Percentiles rank a stretch among this genome's conserved stretches.
phyloP scores from a whole-genome alignment of 768 basidiomycete genomes.

The Tulasnella sp. region DNA sequence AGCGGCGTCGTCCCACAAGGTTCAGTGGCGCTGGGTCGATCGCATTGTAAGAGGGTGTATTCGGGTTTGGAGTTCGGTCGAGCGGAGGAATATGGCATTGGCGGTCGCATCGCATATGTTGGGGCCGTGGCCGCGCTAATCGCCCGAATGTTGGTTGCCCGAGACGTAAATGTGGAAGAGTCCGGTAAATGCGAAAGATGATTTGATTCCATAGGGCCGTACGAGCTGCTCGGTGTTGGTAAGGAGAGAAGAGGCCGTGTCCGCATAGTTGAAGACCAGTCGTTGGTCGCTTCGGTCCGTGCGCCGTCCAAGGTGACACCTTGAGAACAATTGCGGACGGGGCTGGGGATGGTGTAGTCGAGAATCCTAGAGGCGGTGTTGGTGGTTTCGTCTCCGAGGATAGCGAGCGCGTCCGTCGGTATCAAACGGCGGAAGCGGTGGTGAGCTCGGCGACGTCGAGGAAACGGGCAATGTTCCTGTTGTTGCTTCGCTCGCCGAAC shows the following conservation, averaged over 20 bases:
- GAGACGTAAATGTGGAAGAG: conserved; percentile 79
- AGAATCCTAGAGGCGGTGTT: conserved; percentile 70
- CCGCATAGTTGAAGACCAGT: conserved; percentile 74
- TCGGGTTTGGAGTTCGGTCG: conserved; percentile 67
- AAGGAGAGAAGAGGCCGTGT: conserved; percentile 79
- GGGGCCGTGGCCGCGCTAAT: conserved; percentile 91
- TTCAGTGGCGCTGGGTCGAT: conserved; percentile 76
- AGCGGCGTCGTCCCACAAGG: conserved; percentile 91
- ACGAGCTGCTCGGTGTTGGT: conserved; percentile 88
- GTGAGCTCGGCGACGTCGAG: conserved; percentile 90
- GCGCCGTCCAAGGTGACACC: conserved; percentile 48
- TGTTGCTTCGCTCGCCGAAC: conserved; percentile 67
- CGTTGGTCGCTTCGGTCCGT: conserved; percentile 89
- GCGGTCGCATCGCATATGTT: conserved; percentile 93
- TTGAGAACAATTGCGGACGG: conserved; percentile 70
- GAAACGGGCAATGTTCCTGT: conserved; percentile 90
- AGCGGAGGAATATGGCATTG: conserved; percentile 85
- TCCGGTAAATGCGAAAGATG: conserved; percentile 70
- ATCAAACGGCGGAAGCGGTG: conserved; percentile 83
- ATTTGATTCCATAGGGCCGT: conserved; percentile 71
- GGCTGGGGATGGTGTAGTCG: conserved; percentile 68
- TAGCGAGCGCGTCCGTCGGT: conserved; percentile 90
- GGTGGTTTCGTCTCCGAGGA: conserved; percentile 78
- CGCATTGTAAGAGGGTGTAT: conserved; percentile 89
- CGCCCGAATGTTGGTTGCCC: conserved; percentile 81